phyloP scores from a whole-genome alignment of 306 rosid species.

The Cucurbita maxima region DNA sequence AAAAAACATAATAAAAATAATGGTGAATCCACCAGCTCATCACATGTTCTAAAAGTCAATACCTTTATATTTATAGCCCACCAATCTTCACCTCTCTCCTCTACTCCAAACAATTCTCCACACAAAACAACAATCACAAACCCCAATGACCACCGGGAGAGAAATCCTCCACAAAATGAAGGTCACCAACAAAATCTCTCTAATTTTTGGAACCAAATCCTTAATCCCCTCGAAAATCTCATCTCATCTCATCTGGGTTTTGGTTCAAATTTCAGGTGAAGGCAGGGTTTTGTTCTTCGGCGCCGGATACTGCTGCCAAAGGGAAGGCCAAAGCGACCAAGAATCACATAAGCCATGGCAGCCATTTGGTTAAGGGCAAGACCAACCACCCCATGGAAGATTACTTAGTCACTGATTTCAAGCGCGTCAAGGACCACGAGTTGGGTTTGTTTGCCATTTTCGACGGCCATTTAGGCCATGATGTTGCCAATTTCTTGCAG shows the following conservation, averaged over 20 bases:
- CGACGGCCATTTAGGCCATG: conserved; percentile 64
- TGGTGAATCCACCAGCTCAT: neutral
- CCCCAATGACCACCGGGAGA: conserved; percentile 7
- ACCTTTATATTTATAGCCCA: conserved; percentile 2
- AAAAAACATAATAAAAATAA: neutral
- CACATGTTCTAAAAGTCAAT: conserved; percentile 1
- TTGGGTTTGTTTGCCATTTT: conserved; percentile 63
- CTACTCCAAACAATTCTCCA: neutral
- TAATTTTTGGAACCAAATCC: neutral
- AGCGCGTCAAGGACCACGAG: conserved; percentile 27
- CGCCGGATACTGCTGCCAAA: conserved; percentile 33
- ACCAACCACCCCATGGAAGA: conserved; percentile 59
- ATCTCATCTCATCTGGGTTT: neutral
- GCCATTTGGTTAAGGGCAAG: conserved; percentile 54
- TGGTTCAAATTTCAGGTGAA: neutral
- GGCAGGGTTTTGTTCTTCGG: conserved; percentile 17
- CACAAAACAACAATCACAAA: neutral
- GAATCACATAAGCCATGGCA: conserved; percentile 31
- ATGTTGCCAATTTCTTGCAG: conserved; percentile 50
- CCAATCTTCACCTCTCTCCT: neutral
- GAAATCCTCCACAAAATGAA: conserved; percentile 15
- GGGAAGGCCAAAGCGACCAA: conserved; percentile 37
- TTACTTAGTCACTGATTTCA: conserved; percentile 40
- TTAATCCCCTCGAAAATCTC: no score
- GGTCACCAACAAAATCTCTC: neutral